Percentiles rank a stretch among this genome's conserved stretches.
phyloP scores from a whole-genome alignment of 2,329 filamentous ascomycete genomes.

The Chaetomium strumarium region DNA sequence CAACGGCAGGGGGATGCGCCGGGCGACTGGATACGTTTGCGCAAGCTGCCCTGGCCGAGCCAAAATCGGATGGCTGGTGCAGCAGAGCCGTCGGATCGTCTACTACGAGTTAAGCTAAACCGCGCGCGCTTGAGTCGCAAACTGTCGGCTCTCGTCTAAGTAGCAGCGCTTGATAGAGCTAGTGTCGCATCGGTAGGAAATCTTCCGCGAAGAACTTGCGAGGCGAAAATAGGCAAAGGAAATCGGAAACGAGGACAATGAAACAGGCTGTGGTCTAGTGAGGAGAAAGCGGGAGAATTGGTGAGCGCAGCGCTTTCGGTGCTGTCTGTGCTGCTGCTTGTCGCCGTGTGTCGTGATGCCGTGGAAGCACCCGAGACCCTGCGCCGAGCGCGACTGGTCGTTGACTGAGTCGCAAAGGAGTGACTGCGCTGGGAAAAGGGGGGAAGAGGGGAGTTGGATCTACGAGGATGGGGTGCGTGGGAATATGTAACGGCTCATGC shows the following conservation, averaged over 20 bases:
- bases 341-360: slow-evolving; percentile 12
- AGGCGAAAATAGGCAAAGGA: slow-evolving; percentile 4
- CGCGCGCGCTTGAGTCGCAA: neutral
- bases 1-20: neutral
- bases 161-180: neutral
- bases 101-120: neutral
- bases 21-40: neutral
- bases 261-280: slow-evolving; percentile 15
- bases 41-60: neutral
- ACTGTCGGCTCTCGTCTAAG: neutral
- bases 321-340: slow-evolving; percentile 10
- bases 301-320: slow-evolving; percentile 16
- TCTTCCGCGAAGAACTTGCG: neutral
- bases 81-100: slow-evolving; percentile 4
- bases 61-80: slow-evolving; percentile 22
- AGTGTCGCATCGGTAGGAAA: slow-evolving; percentile 1
- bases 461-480: slow-evolving; percentile 15
- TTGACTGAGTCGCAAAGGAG: slow-evolving; percentile 25
- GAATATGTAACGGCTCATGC: slow-evolving; percentile 23
- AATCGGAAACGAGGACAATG: slow-evolving; percentile 13
- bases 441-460: slow-evolving; percentile 11
- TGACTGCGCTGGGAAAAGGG: slow-evolving; percentile 23
- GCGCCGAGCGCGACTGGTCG: slow-evolving; percentile 26
- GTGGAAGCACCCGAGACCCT: slow-evolving; percentile 19
- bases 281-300: slow-evolving; percentile 10